Conservation (phyloP, 2,329 filamentous ascomycete species). For the Knufia fluminis region DNA sequence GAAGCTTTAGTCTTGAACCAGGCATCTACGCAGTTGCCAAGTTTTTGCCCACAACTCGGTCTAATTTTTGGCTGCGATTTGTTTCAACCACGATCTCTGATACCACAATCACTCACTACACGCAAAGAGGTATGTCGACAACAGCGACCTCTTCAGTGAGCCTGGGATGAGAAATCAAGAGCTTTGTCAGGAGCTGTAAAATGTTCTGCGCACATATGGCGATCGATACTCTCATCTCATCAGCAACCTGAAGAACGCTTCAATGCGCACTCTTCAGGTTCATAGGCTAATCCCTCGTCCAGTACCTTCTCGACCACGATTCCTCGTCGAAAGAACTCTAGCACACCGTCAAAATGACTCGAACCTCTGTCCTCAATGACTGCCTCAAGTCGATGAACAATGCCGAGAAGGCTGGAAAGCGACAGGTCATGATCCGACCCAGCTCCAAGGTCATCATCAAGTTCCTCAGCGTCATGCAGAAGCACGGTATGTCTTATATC, state of each 20-base stretch:
- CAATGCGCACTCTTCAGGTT: conserved; percentile 60
- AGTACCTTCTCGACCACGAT: conserved; percentile 49
- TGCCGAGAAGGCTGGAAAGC: conserved; percentile 99
- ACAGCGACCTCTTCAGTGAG: conserved; percentile 21
- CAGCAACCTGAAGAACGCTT: conserved; percentile 61
- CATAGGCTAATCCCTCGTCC: conserved; percentile 41
- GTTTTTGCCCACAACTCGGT: neutral
- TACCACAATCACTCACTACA: neutral
- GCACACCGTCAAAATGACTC: conserved; percentile 72
- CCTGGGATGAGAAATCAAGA: conserved; percentile 22
- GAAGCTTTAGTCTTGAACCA: too few species aligned
- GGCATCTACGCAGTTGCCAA: too few species aligned
- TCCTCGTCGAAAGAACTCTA: conserved; percentile 45
- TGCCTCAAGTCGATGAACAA: conserved; percentile 99
- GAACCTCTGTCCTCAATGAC: conserved; percentile 99
- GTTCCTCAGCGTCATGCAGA: conserved; percentile 99
- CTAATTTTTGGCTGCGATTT: neutral
- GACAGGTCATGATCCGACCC: conserved; percentile 95
- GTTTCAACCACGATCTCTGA: neutral
- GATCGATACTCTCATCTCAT: conserved; percentile 23
- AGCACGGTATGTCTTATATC: conserved; percentile 70
- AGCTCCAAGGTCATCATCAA: conserved; percentile 99
- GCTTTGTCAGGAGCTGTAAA: conserved; percentile 7
- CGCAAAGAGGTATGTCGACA: conserved; percentile 21
- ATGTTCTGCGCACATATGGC: conserved; percentile 14